Conservation (phyloP, 345 rosid genomes). For the Populus simonii region DNA sequence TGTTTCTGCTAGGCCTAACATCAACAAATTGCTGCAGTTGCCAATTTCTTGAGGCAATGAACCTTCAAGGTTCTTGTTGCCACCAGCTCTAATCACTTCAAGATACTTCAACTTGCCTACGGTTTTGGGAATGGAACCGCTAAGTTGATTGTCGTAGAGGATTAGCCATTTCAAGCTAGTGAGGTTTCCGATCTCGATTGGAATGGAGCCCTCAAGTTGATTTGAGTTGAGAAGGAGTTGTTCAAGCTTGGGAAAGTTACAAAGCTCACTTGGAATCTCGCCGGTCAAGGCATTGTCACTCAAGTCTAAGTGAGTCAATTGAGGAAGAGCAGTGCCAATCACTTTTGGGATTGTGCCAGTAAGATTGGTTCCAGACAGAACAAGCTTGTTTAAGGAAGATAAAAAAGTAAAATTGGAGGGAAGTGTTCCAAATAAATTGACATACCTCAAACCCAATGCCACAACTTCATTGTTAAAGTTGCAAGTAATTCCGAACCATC, state of each 20-base stretch:
- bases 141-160: conserved; percentile 66
- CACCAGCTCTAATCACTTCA: conserved; percentile 70
- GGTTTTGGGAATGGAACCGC: conserved; percentile 56
- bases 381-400: conserved; percentile 41
- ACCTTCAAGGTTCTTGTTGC: conserved; percentile 78
- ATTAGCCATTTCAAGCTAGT: conserved; percentile 42
- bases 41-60: conserved; percentile 67
- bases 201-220: conserved; percentile 60
- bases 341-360: conserved; percentile 62
- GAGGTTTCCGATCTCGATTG: conserved; percentile 57
- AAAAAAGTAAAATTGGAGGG: conserved; percentile 48
- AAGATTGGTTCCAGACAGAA: conserved; percentile 56
- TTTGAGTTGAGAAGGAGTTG: conserved; percentile 62
- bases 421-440: conserved; percentile 45
- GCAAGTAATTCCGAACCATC: conserved; percentile 56
- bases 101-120: conserved; percentile 59
- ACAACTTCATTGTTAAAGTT: conserved; percentile 33
- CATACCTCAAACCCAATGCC: conserved; percentile 41
- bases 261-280: conserved; percentile 60
- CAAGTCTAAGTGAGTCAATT: conserved; percentile 47
- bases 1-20: conserved; percentile 82
- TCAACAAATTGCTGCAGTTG: conserved; percentile 52
- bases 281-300: conserved; percentile 71
- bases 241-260: conserved; percentile 47
- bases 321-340: conserved; percentile 35